Conservation (phyloP, 345 rosid species). For the Citrus glauca region DNA sequence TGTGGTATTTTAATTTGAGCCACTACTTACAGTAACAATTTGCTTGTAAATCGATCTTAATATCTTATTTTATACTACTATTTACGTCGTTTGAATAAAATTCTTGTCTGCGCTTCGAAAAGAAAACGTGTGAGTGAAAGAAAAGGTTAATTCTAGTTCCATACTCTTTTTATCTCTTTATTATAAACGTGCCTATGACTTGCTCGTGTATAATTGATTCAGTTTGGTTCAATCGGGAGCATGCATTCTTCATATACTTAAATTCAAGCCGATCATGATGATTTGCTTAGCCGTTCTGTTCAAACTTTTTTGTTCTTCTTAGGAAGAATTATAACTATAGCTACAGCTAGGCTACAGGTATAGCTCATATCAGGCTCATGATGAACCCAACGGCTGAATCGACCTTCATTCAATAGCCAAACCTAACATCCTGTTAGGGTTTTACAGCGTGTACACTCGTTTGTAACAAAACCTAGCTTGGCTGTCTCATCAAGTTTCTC, state of each 20-base stretch:
- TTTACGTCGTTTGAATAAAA: too few species aligned
- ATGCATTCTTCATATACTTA: neutral
- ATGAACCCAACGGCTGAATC: neutral
- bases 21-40: too few species aligned
- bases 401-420: neutral
- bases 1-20: too few species aligned
- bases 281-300: neutral
- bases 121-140: too few species aligned
- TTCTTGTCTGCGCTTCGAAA: too few species aligned
- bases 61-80: too few species aligned
- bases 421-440: constrained; percentile 1
- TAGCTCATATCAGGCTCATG: too few species aligned
- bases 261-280: neutral
- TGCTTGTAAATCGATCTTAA: too few species aligned
- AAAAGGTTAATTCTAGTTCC: too few species aligned
- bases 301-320: neutral
- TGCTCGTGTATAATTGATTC: neutral
- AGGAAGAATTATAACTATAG: neutral
- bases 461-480: neutral
- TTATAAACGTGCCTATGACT: too few species aligned
- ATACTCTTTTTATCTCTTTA: too few species aligned
- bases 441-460: neutral
- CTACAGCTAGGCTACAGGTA: neutral
- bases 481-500: neutral
- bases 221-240: neutral